These are phyloP conservation scores for Isatis lusitanica DNA, from an alignment of 441 rosid genomes.

Conservation along the genomic window DNA sequence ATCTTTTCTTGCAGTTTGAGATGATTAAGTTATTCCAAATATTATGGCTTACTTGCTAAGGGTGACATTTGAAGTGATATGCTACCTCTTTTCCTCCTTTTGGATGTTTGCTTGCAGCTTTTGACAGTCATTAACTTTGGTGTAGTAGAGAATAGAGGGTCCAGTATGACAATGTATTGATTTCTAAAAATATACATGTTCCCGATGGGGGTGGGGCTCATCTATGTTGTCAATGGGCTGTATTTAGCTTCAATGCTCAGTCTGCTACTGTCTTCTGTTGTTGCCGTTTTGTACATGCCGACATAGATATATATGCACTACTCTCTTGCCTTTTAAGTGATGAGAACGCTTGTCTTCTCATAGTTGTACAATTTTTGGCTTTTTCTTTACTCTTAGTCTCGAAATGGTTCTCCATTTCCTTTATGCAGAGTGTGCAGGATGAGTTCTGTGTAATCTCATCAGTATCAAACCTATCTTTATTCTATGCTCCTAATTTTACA, in stretches of 20 bases:
- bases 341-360: conserved; percentile 1
- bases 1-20: neutral
- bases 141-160: conserved; percentile 2
- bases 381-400: neutral
- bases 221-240: neutral
- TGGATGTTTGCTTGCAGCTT: conserved; percentile 3
- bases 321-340: neutral
- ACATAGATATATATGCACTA: conserved; percentile 11
- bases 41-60: conserved; percentile 18
- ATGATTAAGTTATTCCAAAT: neutral
- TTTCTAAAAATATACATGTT: neutral
- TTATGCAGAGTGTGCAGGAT: conserved; percentile 13
- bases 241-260: neutral
- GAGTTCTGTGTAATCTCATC: neutral
- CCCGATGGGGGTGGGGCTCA: neutral
- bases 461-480: neutral
- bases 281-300: neutral
- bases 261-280: conserved; percentile 2
- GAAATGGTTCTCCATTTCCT: conserved; percentile 11
- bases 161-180: neutral
- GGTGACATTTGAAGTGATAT: neutral
- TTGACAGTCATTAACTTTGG: conserved; percentile 15
- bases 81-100: neutral
- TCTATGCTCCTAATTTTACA: conserved; percentile 30
- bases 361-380: neutral